Percentiles rank a stretch among this genome's conserved stretches.
These are phyloP conservation scores for Sequoiadendron giganteum DNA, from an alignment of 75 land plant genomes.

Conservation along the genomic window DNA sequence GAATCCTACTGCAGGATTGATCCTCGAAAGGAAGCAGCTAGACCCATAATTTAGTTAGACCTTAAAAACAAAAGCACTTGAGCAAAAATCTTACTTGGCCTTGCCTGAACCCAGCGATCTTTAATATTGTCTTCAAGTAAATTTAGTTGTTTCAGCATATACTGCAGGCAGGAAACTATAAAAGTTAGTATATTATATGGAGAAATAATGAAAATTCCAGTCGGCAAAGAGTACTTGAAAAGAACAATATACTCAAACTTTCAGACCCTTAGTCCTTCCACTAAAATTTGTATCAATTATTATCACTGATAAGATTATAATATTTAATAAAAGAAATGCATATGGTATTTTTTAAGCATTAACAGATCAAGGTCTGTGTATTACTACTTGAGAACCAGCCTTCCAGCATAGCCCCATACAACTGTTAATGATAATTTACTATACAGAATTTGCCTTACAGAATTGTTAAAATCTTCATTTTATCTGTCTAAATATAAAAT, in stretches of 20 bases:
- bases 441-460: too few species aligned
- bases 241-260: background rate
- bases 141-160: constrained; percentile 61
- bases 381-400: too few species aligned
- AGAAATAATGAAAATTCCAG: background rate
- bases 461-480: too few species aligned
- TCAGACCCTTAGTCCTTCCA: background rate
- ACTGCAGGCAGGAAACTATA: constrained; percentile 41
- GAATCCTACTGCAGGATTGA: background rate
- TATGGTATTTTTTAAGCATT: background rate
- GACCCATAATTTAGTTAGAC: background rate
- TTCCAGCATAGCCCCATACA: too few species aligned
- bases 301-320: background rate
- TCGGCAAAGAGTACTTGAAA: background rate
- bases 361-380: background rate
- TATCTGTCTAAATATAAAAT: too few species aligned
- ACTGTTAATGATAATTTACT: too few species aligned
- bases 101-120: constrained; percentile 60
- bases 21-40: background rate
- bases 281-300: background rate
- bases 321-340: background rate
- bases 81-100: constrained; percentile 25
- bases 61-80: background rate
- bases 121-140: constrained; percentile 64
- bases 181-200: background rate